Base-by-base conservation (phyloP, 1,284 basidiomycete genomes). In the Pascua sp. region DNA sequence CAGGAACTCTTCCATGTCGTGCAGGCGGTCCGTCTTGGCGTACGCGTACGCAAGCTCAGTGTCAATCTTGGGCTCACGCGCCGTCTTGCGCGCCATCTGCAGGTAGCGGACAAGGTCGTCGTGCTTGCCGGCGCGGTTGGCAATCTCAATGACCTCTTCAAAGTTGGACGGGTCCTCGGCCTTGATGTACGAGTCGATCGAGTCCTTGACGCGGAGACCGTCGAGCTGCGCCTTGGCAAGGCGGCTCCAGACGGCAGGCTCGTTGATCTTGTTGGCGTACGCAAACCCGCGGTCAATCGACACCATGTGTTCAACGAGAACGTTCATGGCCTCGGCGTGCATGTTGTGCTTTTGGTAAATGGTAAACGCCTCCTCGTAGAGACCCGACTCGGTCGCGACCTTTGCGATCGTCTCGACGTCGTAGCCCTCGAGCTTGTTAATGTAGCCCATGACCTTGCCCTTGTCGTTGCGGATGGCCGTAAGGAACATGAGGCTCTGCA, bases 1-100 rank as follows among this genome's bases (percentile, higher is more conserved):
- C 61, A 99, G 80, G 85, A 99, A 99, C 80, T 99, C 96, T 73
- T 99, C 96, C 96, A 98, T 98, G 71, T 98, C 96, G 73, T 96
- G 93, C 18, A 97, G 80, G 59, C 93, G 87, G 75, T 97, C 94
- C 1, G 94, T 97, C 82, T 95, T 95, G 45, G 94, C 94, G 75
- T 96, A 97, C 1, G 93, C 90, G 71, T 96, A 94, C 10, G 93
- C 93, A 42, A 98, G 81, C 79, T 97, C 92, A 13, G 96, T 98
- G 76, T 99, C 96, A 69, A 99, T 95, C 81, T 87, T 93, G 50
- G 96, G 96, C 79, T 99, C 96, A 51, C 96, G 87, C 18, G 97
- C 84, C 55, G 90, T 87, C 82, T 97, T 98, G 77, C 96, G 88
- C n/a, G 96, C 93, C 96, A 98, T 98, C 78, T 99, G 96, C 24